Evolutionary conservation across 768 basidiomycete species (phyloP).

Genomic region (Pseudohyphozyma bogoriensis): DNA sequence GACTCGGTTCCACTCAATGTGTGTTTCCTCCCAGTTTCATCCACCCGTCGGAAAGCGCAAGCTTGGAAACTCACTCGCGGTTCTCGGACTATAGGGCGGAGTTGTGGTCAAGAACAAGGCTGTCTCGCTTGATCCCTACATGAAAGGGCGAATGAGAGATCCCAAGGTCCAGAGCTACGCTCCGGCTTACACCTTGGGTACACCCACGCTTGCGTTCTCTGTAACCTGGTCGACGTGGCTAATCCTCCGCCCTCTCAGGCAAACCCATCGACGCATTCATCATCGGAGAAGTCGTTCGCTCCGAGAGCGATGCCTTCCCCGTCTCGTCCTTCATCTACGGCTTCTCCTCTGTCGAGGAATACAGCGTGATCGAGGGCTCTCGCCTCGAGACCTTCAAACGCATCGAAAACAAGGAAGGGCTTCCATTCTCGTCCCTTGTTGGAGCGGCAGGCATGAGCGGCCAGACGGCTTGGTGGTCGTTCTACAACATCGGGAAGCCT

Average conservation of each 20-base stretch:
- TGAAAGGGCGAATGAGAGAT: constrained; percentile 31
- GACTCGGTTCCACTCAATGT: constrained; percentile 20
- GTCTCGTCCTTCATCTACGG: constrained; percentile 31
- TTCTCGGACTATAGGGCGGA: neutral
- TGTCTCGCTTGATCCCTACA: constrained; percentile 36
- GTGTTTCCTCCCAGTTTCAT: constrained; percentile 22
- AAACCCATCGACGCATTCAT: constrained; percentile 26
- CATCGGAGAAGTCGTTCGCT: constrained; percentile 33
- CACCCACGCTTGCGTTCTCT: too few relatives aligned
- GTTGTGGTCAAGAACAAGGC: neutral
- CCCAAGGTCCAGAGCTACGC: constrained; percentile 31
- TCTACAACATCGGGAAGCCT: constrained; percentile 32
- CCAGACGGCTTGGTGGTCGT: neutral
- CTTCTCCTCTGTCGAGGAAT: constrained; percentile 9
- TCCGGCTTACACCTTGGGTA: constrained; percentile 28
- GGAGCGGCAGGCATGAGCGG: constrained; percentile 1
- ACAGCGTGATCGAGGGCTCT: constrained; percentile 2
- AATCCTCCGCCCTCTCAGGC: too few relatives aligned
- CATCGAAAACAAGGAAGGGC: constrained; percentile 15
- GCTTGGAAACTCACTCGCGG: neutral
- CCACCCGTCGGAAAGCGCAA: constrained; percentile 1
- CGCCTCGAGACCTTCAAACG: neutral
- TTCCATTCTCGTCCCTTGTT: constrained; percentile 7
- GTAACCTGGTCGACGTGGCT: too few relatives aligned
- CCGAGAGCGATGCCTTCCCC: constrained; percentile 24